Evolutionary conservation across 2,329 filamentous ascomycete species (phyloP), one percentile per base, ranked within the genome.

Genomic region (Paecilomyces niveus): DNA sequence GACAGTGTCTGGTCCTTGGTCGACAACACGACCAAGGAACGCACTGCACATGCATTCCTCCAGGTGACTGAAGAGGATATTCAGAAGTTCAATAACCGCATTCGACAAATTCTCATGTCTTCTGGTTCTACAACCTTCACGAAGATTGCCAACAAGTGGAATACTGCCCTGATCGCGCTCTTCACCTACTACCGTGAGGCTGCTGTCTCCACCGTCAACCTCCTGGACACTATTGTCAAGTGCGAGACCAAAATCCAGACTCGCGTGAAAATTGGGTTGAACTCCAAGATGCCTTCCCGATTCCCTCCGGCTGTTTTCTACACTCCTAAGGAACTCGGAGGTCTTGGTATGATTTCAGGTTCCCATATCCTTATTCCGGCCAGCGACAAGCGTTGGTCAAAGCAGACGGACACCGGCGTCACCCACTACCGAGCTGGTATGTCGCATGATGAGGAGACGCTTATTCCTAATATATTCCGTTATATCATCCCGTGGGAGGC

Each of bases 111-210:
- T 71, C 82, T 99, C 58, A 99, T 99, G 94, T 97, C 93, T 10
- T 97, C 94, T 59, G 95, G 94, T n/a, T 96, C 91, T 4, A 99
- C 94, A 0, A 99, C 94, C 0, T 99, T 99, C 78, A 99, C 94
- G 53, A 99, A 99, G 83, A 99, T 99, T 70, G 94, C 95, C 53
- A 99, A 99, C 78, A 99, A 99, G 78, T 99, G 95, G 94, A 99
- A 99, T 76, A 99, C 94, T 0, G 94, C 91, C 1, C 77, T 99
- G 65, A 99, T 99, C 68, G 92, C 94, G 0, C 83, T 99, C 26
- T 99, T 99, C 78, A 97, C 94, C 0, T 99, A 99, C 76, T 99
- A 99, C 72, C 90, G 94, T 72, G 94, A 99, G 72, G 94, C 94
- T 54, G 94, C 94, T 15, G 93, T 97, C 1, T 96, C 93, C 0